Evolutionary conservation across 2,329 filamentous ascomycete genomes (phyloP).

Genomic region (Trichoderma sp.): DNA sequence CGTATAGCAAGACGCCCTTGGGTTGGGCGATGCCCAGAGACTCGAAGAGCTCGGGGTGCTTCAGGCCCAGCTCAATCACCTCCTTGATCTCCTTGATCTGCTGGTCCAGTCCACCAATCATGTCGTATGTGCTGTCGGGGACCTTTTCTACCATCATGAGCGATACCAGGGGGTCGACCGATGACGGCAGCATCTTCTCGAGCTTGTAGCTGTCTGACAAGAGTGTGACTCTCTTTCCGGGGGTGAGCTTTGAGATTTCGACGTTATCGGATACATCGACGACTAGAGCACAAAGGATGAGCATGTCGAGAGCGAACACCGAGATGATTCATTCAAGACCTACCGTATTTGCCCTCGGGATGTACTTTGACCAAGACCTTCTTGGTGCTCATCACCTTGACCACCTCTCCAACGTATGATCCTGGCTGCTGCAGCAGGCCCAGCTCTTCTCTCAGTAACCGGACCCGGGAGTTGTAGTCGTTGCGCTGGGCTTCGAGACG

Average conservation of each 20-base stretch:
- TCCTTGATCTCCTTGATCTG: conserved; percentile 99
- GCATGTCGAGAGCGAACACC: background rate
- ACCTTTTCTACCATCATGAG: conserved; percentile 99
- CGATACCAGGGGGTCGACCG: conserved; percentile 95
- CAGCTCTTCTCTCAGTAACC: conserved; percentile 90
- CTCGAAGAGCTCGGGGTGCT: conserved; percentile 98
- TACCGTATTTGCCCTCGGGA: conserved; percentile 99
- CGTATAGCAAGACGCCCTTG: conserved; percentile 95
- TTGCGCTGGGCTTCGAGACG: conserved; percentile 97
- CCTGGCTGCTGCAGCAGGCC: conserved; percentile 95
- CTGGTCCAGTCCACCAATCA: conserved; percentile 98
- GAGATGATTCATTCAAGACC: conserved; percentile 37
- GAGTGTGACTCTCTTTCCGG: conserved; percentile 95
- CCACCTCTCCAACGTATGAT: conserved; percentile 98
- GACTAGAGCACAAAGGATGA: conserved; percentile 56
- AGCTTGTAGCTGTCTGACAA: conserved; percentile 98
- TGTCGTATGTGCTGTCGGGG: conserved; percentile 98
- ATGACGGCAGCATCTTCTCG: conserved; percentile 97
- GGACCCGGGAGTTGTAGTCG: conserved; percentile 98
- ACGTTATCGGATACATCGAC: conserved; percentile 95
- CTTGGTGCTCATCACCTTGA: conserved; percentile 99
- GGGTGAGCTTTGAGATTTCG: conserved; percentile 91
- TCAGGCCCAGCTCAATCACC: conserved; percentile 96
- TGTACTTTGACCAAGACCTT: conserved; percentile 99
- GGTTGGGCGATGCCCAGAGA: conserved; percentile 98